phyloP scores from a whole-genome alignment of 1,139 yeast species.

The Ashbya aceris region DNA sequence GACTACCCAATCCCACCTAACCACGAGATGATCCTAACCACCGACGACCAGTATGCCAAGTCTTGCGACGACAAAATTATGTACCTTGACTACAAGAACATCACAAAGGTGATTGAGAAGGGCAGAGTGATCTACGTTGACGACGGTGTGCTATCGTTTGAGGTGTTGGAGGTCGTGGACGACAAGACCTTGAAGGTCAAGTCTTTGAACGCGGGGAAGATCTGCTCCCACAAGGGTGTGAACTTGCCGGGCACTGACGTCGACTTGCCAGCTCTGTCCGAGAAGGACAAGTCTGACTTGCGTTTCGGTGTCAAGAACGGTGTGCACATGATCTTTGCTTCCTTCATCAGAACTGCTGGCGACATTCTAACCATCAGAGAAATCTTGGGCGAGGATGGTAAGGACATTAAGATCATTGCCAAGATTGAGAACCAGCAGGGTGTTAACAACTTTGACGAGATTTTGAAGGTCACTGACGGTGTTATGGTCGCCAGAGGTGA shows the following conservation, averaged over 20 bases:
- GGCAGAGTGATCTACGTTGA: slow-evolving; percentile 92
- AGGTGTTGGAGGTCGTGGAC: slow-evolving; percentile 76
- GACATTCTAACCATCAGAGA: slow-evolving; percentile 86
- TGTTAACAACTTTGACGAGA: slow-evolving; percentile 97
- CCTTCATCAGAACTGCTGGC: slow-evolving; percentile 89
- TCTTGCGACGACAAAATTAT: slow-evolving; percentile 68
- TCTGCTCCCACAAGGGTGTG: slow-evolving; percentile 97
- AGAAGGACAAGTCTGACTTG: slow-evolving; percentile 88
- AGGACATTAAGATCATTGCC: slow-evolving; percentile 88
- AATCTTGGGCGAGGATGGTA: slow-evolving; percentile 95
- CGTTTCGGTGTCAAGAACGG: slow-evolving; percentile 92
- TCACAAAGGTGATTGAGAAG: slow-evolving; percentile 79
- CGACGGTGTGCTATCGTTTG: slow-evolving; percentile 95
- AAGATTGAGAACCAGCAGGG: slow-evolving; percentile 99
- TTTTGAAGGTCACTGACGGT: slow-evolving; percentile 91
- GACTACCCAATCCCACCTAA: slow-evolving; percentile 78
- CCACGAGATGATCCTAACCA: slow-evolving; percentile 89
- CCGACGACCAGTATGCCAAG: slow-evolving; percentile 71
- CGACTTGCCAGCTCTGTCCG: slow-evolving; percentile 95
- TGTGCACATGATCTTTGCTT: slow-evolving; percentile 97
- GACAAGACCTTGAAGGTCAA: slow-evolving; percentile 72
- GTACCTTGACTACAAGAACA: slow-evolving; percentile 92
- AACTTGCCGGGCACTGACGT: slow-evolving; percentile 98
- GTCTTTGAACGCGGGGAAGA: slow-evolving; percentile 89
- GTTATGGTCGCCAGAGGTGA: slow-evolving; percentile 99